phyloP scores from a whole-genome alignment of 1,284 basidiomycete species.

The Thecaphora thlaspeos region DNA sequence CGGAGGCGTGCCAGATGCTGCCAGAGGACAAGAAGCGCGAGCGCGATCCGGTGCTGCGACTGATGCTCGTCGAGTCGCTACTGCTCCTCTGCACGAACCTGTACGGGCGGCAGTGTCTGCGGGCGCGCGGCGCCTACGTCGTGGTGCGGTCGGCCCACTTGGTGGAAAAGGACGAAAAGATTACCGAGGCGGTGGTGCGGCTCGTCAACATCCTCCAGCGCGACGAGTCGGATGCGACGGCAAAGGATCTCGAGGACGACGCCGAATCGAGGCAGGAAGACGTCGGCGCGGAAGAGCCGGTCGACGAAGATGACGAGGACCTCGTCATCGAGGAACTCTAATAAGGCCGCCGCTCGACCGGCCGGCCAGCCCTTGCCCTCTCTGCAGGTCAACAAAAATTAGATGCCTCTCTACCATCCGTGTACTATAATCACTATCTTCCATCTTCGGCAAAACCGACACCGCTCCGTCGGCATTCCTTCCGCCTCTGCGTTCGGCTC shows the following conservation, averaged over 20 bases:
- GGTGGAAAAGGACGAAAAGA: slow-evolving; percentile 73
- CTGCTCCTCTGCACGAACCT: slow-evolving; percentile 83
- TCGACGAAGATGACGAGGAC: slow-evolving; percentile 41
- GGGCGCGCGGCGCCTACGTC: slow-evolving; percentile 81
- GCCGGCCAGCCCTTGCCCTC: no score
- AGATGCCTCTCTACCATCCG: no score
- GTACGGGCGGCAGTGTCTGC: slow-evolving; percentile 78
- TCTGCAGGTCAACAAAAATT: no score
- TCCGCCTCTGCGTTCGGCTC: no score
- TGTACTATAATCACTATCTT: no score
- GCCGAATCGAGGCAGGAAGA: slow-evolving; percentile 30
- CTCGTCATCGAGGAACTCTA: slow-evolving; percentile 52
- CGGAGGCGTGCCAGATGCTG: slow-evolving; percentile 80
- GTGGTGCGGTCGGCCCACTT: slow-evolving; percentile 79
- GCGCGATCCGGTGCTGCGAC: slow-evolving; percentile 72
- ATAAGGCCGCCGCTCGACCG: no score
- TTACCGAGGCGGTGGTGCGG: slow-evolving; percentile 52
- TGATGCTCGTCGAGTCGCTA: slow-evolving; percentile 84
- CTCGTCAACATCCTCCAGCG: slow-evolving; percentile 56
- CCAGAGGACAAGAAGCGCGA: slow-evolving; percentile 82
- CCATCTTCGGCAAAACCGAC: no score
- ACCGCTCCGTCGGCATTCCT: no score
- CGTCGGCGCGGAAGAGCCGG: slow-evolving; percentile 28
- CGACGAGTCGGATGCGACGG: slow-evolving; percentile 48
- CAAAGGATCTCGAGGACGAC: slow-evolving; percentile 37